A percentile compares a stretch with the other conserved stretches of the same genome.
phyloP scores from a whole-genome alignment of 441 rosid species.

The Pelargonium myrrhifolium region DNA sequence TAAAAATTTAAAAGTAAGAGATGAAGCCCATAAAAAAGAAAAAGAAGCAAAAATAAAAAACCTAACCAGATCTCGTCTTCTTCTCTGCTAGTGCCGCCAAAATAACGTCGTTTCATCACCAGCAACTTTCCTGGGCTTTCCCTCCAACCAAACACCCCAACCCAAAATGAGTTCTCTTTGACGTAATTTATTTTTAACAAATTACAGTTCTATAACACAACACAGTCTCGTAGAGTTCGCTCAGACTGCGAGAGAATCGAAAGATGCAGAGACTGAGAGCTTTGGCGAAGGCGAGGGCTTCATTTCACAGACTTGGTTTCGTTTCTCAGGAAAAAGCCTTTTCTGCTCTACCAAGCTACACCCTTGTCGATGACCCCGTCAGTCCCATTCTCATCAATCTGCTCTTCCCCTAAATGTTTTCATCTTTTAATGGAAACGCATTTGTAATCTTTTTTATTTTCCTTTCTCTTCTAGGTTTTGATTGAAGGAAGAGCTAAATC shows the following conservation, averaged over 20 bases:
- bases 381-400: background rate
- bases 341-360: conserved; percentile 61
- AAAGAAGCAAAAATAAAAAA: too few relatives aligned
- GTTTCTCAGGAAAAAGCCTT: conserved; percentile 35
- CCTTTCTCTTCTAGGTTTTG: conserved; percentile 45
- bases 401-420: background rate
- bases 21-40: too few relatives aligned
- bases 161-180: background rate
- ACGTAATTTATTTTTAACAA: background rate
- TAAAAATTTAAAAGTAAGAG: too few relatives aligned
- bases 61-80: too few relatives aligned
- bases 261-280: conserved; percentile 57
- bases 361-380: conserved; percentile 56
- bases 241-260: background rate
- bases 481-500: conserved; percentile 90
- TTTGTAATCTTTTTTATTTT: background rate
- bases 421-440: background rate
- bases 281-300: conserved; percentile 32
- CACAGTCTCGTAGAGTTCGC: too few relatives aligned
- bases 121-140: background rate
- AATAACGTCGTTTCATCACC: too few relatives aligned
- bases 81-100: too few relatives aligned
- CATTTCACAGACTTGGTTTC: conserved; percentile 33
- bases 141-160: background rate
- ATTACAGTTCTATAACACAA: too few relatives aligned